A percentile compares a stretch with the other conserved stretches of the same genome.
Evolutionary conservation across 1,284 basidiomycete species (phyloP).

Genomic region (Xerocomus nothofagi): DNA sequence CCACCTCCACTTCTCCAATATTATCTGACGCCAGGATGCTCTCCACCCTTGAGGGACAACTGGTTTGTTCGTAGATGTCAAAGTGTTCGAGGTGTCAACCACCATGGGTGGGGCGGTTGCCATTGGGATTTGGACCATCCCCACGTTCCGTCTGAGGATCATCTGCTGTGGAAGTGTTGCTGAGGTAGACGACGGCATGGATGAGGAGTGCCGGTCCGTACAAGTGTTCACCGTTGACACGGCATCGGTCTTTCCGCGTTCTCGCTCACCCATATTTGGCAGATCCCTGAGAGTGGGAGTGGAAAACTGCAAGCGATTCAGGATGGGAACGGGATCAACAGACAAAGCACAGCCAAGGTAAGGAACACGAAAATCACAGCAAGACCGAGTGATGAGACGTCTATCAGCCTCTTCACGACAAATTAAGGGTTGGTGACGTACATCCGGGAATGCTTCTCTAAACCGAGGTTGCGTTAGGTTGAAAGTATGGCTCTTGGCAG

Average conservation of each 20-base stretch:
- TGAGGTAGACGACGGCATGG: constrained; percentile 19
- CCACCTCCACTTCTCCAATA: constrained; percentile 85
- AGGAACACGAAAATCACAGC: constrained; percentile 24
- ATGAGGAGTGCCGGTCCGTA: constrained; percentile 15
- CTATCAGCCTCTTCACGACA: constrained; percentile 22
- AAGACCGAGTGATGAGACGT: constrained; percentile 16
- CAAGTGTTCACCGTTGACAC: constrained; percentile 17
- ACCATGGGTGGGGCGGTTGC: constrained; percentile 1
- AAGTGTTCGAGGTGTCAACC: constrained; percentile 18
- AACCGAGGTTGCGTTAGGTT: constrained; percentile 82
- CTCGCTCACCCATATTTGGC: constrained; percentile 86
- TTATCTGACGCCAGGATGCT: constrained; percentile 57
- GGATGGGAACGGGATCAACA: constrained; percentile 22
- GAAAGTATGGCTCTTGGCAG: constrained; percentile 80
- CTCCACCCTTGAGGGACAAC: constrained; percentile 45
- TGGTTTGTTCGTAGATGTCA: constrained; percentile 36
- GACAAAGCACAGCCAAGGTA: constrained; percentile 14
- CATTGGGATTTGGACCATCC: constrained; percentile 7
- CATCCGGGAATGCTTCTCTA: constrained; percentile 82
- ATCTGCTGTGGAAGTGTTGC: constrained; percentile 21
- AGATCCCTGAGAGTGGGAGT: constrained; percentile 64
- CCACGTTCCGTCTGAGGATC: constrained; percentile 18
- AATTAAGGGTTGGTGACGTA: constrained; percentile 41
- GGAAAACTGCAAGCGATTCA: constrained; percentile 57
- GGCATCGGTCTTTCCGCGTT: constrained; percentile 51